Percentiles rank a stretch among this genome's conserved stretches.
phyloP scores from a whole-genome alignment of 305 asterid species.

The Fraxinus latifolia region DNA sequence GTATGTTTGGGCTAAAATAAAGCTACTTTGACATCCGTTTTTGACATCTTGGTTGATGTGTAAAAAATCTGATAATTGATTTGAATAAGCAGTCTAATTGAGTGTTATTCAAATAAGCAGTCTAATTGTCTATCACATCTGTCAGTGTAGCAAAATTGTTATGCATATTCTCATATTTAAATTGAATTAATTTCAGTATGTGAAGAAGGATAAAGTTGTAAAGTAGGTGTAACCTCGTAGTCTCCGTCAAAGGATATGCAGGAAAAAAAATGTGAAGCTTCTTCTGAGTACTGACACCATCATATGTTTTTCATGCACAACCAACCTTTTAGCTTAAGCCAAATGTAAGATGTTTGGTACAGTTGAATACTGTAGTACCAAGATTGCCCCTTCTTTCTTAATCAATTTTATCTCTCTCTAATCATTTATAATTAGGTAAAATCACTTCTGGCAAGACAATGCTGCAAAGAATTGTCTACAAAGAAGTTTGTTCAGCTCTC shows the following conservation, averaged over 20 bases:
- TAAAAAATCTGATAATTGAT: no score
- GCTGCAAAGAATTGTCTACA: slow-evolving; percentile 1
- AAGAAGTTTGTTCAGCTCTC: not conserved
- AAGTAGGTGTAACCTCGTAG: slow-evolving; percentile 50
- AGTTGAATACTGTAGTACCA: slow-evolving; percentile 16
- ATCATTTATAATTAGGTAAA: slow-evolving; percentile 31
- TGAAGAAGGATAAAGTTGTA: slow-evolving; percentile 26
- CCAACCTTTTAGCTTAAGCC: slow-evolving; percentile 32
- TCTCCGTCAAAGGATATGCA: slow-evolving; percentile 43
- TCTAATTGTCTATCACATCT: no score
- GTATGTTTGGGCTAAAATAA: not conserved
- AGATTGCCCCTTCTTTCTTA: slow-evolving; percentile 10
- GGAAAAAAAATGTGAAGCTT: slow-evolving; percentile 24
- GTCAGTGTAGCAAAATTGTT: no score
- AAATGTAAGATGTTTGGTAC: slow-evolving; percentile 31
- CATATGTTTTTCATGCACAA: slow-evolving; percentile 24
- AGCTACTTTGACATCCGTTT: no score
- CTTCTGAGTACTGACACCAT: slow-evolving; percentile 21
- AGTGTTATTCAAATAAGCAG: no score
- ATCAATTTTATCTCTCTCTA: slow-evolving; percentile 12
- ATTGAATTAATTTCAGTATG: not conserved
- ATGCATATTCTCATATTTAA: not conserved
- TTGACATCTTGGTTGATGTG: no score
- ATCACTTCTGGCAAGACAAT: slow-evolving; percentile 35
- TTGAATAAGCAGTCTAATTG: no score